These are phyloP conservation scores for Narthecium ossifragum DNA, from an alignment of 106 monocot genomes.

Conservation along the genomic window DNA sequence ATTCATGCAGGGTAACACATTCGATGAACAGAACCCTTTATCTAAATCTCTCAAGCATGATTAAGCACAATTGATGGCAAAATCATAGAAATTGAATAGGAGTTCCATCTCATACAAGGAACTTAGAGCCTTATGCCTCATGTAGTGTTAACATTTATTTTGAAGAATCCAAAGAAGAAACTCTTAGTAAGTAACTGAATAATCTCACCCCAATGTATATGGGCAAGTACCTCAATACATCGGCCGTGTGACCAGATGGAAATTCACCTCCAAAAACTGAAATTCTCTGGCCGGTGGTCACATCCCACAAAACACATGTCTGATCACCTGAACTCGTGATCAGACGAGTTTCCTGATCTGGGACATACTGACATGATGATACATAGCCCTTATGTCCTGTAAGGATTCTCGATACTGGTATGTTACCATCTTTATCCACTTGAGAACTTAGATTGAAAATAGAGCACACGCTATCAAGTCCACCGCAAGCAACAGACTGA, in stretches of 20 bases:
- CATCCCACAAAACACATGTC: conserved; percentile 93
- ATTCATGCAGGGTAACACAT: too few relatives aligned
- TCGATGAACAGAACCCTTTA: too few relatives aligned
- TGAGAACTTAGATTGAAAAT: conserved; percentile 86
- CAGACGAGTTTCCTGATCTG: conserved; percentile 73
- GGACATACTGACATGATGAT: conserved; percentile 87
- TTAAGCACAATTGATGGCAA: too few relatives aligned
- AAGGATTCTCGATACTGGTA: conserved; percentile 69
- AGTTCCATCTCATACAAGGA: too few relatives aligned
- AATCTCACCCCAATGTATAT: too few relatives aligned
- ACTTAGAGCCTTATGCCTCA: too few relatives aligned
- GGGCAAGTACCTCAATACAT: conserved; percentile 67
- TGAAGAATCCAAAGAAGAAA: too few relatives aligned
- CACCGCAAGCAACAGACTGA: conserved; percentile 87
- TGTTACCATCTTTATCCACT: conserved; percentile 80
- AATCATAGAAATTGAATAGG: too few relatives aligned
- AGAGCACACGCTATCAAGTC: conserved; percentile 92
- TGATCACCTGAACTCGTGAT: conserved; percentile 95
- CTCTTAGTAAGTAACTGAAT: too few relatives aligned
- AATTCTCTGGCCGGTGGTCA: conserved; percentile 84
- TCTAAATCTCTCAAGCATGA: too few relatives aligned
- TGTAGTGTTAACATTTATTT: too few relatives aligned
- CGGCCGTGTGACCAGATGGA: conserved; percentile 92
- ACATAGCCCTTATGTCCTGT: conserved; percentile 96
- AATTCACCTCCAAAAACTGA: conserved; percentile 98